A percentile compares a stretch with the other conserved stretches of the same genome.
These are phyloP conservation scores for Phyllosticta citribraziliensis DNA, from an alignment of 2,329 filamentous ascomycete genomes.

Conservation along the genomic window DNA sequence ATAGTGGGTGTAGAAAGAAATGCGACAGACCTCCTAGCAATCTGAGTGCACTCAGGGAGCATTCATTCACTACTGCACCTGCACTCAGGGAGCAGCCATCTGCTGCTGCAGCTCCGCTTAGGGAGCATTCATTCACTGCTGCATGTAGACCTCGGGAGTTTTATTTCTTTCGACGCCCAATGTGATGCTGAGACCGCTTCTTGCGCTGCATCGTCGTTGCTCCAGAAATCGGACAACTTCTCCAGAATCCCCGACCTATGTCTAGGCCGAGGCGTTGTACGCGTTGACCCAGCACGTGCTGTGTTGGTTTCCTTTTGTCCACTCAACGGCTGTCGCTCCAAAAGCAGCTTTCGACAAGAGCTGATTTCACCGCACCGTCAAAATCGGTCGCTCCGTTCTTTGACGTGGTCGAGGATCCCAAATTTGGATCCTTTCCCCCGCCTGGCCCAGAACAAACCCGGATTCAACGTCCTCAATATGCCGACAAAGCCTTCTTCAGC, in stretches of 20 bases:
- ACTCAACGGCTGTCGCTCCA: background rate
- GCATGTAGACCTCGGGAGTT: too few species aligned
- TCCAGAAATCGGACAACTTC: background rate
- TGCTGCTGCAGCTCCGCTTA: too few species aligned
- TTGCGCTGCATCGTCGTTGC: background rate
- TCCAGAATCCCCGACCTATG: background rate
- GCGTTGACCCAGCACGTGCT: background rate
- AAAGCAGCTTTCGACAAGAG: background rate
- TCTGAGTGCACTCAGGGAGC: too few species aligned
- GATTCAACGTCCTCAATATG: constrained; percentile 19
- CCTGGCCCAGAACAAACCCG: constrained; percentile 32
- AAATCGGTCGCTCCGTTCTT: background rate
- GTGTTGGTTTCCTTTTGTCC: background rate
- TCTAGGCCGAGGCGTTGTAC: background rate
- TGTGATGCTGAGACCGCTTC: background rate
- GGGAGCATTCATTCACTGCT: too few species aligned
- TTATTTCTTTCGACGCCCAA: too few species aligned
- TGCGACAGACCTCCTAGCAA: too few species aligned
- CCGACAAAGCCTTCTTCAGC: constrained; percentile 22
- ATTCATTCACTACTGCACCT: too few species aligned
- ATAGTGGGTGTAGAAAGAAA: too few species aligned
- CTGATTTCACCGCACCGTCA: background rate
- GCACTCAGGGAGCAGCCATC: too few species aligned
- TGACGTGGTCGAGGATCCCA: constrained; percentile 17
- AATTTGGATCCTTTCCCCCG: constrained; percentile 30